These are phyloP conservation scores for Zygotorulaspora mrakii DNA, from an alignment of 1,139 yeast genomes.

Conservation along the genomic window DNA sequence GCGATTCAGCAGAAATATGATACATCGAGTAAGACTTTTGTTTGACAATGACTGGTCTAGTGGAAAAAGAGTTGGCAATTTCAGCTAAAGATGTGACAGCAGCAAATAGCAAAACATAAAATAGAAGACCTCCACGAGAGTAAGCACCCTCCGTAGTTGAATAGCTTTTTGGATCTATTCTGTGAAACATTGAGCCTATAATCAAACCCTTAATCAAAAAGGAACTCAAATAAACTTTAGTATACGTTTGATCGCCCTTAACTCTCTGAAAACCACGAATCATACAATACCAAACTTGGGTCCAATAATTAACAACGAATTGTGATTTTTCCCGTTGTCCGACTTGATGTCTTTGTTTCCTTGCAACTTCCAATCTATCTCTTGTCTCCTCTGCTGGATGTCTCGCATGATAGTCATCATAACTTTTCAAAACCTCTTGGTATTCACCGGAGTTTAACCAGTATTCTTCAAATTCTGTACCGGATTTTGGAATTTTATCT, in stretches of 20 bases:
- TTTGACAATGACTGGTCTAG: conserved; percentile 57
- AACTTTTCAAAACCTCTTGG: conserved; percentile 40
- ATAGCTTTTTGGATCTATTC: conserved; percentile 39
- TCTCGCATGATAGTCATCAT: conserved; percentile 42
- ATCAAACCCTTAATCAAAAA: conserved; percentile 51
- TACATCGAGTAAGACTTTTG: conserved; percentile 62
- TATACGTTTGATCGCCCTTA: conserved; percentile 52
- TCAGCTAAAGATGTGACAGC: conserved; percentile 57
- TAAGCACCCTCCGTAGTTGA: conserved; percentile 50
- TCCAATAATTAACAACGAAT: conserved; percentile 44
- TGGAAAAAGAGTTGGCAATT: conserved; percentile 52
- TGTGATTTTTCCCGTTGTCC: conserved; percentile 45
- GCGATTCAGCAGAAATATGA: conserved; percentile 62
- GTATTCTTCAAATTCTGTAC: conserved; percentile 52
- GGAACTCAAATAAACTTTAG: conserved; percentile 48
- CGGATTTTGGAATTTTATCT: conserved; percentile 51
- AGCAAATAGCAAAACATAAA: conserved; percentile 55
- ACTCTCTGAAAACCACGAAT: conserved; percentile 54
- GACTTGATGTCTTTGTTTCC: conserved; percentile 45
- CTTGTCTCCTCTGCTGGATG: conserved; percentile 43
- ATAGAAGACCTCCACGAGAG: conserved; percentile 54
- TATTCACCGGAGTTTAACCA: conserved; percentile 56
- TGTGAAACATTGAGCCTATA: conserved; percentile 55
- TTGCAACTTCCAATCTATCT: conserved; percentile 40
- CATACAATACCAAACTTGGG: conserved; percentile 45